Evolutionary conservation across 2,329 filamentous ascomycete genomes (phyloP).

Genomic region (Amauroascus verrucosus): DNA sequence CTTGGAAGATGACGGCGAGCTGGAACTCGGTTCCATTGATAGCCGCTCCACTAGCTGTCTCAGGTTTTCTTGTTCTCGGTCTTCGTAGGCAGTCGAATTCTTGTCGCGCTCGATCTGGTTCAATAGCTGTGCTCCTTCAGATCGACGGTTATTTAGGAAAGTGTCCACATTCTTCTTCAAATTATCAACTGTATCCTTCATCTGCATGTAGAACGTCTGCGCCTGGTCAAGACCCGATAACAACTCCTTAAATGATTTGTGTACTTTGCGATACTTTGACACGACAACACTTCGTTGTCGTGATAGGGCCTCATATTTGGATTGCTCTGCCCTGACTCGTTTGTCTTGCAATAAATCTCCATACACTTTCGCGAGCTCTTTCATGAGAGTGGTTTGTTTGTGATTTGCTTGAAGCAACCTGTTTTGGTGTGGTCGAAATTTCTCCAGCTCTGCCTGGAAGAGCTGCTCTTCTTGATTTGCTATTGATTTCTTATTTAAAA

Average conservation of each 20-base stretch:
- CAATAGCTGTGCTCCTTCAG: slow-evolving; percentile 82
- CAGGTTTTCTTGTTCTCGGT: slow-evolving; percentile 75
- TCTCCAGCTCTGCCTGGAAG: slow-evolving; percentile 94
- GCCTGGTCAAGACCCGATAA: slow-evolving; percentile 76
- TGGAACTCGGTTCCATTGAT: slow-evolving; percentile 59
- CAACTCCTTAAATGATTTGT: slow-evolving; percentile 85
- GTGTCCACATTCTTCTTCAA: slow-evolving; percentile 91
- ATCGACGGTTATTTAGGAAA: slow-evolving; percentile 87
- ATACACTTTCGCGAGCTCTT: slow-evolving; percentile 81
- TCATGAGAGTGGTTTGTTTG: slow-evolving; percentile 88
- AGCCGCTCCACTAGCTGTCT: slow-evolving; percentile 90
- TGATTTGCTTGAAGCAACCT: slow-evolving; percentile 86
- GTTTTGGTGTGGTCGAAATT: slow-evolving; percentile 87
- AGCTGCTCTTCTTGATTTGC: slow-evolving; percentile 83
- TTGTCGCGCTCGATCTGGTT: slow-evolving; percentile 76
- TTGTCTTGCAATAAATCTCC: slow-evolving; percentile 86
- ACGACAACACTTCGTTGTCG: slow-evolving; percentile 71
- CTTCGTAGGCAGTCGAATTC: slow-evolving; percentile 52
- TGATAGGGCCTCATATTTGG: slow-evolving; percentile 83
- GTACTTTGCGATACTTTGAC: slow-evolving; percentile 78
- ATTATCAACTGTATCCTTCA: slow-evolving; percentile 88
- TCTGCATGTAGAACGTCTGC: slow-evolving; percentile 88
- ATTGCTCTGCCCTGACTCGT: slow-evolving; percentile 84
- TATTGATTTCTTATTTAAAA: slow-evolving; percentile 95
- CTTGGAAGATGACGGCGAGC: slow-evolving; percentile 37